phyloP scores from a whole-genome alignment of 176 grass and related monocot genomes.

The Bothriochloa decipiens region DNA sequence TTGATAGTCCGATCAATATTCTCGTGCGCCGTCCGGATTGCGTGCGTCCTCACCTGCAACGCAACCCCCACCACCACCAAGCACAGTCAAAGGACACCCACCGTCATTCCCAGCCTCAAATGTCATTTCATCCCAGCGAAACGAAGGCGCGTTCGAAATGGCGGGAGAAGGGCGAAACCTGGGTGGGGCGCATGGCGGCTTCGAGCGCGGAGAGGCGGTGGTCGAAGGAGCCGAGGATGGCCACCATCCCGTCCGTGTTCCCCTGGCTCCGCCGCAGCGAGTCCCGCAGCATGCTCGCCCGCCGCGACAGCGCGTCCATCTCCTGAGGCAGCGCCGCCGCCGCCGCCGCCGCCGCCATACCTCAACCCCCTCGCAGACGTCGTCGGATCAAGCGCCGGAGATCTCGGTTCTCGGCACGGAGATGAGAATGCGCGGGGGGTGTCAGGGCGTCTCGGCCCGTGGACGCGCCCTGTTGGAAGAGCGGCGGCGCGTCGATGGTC shows the following conservation, averaged over 20 bases:
- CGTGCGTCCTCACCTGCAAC: conserved; percentile 85
- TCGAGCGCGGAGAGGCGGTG: conserved; percentile 94
- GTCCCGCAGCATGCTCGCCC: conserved; percentile 62
- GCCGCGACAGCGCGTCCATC: conserved; percentile 54
- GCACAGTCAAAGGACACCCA: no score
- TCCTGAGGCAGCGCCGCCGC: conserved; percentile 39
- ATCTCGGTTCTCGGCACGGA: conserved; percentile 25
- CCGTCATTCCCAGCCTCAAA: background rate
- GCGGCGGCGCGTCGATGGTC: background rate
- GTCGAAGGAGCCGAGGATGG: conserved; percentile 93
- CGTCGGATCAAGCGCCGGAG: conserved; percentile 1
- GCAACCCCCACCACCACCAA: background rate
- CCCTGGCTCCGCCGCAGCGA: conserved; percentile 69
- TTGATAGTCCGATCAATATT: conserved; percentile 86
- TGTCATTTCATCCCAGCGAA: background rate
- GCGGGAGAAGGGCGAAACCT: conserved; percentile 40
- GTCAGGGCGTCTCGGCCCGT: no score
- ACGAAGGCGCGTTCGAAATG: background rate
- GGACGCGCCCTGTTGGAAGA: background rate
- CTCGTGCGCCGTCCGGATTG: conserved; percentile 82
- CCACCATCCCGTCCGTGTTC: conserved; percentile 88
- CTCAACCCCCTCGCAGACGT: background rate
- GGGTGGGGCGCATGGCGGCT: conserved; percentile 87
- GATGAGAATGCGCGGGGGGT: background rate
- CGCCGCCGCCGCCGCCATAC: conserved; percentile 54